Evolutionary conservation across 1,284 basidiomycete genomes (phyloP).

Genomic region (Ustilago trichophora): DNA sequence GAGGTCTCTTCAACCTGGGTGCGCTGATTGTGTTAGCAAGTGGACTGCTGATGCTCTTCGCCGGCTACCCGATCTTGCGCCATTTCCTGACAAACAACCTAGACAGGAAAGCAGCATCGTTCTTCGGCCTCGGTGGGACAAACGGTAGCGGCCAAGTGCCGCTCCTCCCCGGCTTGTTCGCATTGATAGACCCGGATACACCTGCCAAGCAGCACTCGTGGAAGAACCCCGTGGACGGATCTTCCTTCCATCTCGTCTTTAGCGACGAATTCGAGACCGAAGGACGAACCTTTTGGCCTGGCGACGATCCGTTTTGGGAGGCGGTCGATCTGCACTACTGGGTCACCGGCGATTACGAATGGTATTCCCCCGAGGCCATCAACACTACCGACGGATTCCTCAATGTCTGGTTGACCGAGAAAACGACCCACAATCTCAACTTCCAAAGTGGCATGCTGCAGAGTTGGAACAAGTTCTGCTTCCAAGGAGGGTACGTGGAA

Average conservation of each 20-base stretch:
- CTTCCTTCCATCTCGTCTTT: conserved; percentile 71
- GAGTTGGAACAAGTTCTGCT: conserved; percentile 63
- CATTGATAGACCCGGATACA: conserved; percentile 48
- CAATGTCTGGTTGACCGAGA: conserved; percentile 46
- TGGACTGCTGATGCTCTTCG: conserved; percentile 38
- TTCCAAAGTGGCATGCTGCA: conserved; percentile 60
- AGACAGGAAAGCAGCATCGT: neutral
- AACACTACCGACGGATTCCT: conserved; percentile 51
- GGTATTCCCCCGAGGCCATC: conserved; percentile 60
- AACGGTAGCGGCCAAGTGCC: conserved; percentile 58
- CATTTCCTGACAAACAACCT: neutral
- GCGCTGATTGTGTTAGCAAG: conserved; percentile 13
- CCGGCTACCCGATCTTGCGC: conserved; percentile 39
- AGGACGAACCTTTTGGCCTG: conserved; percentile 71
- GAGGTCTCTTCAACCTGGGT: conserved; percentile 31
- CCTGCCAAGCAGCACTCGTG: conserved; percentile 7
- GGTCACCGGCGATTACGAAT: conserved; percentile 57
- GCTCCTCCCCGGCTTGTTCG: conserved; percentile 12
- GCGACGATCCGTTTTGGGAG: conserved; percentile 63
- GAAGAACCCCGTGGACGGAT: conserved; percentile 15
- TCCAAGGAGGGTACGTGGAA: conserved; percentile 60
- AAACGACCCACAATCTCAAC: conserved; percentile 52
- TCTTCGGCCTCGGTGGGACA: conserved; percentile 75
- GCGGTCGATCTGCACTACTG: conserved; percentile 52
- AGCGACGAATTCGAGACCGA: conserved; percentile 78